Conservation (phyloP, 2,329 filamentous ascomycete species). For the Coniochaeta prunicola region DNA sequence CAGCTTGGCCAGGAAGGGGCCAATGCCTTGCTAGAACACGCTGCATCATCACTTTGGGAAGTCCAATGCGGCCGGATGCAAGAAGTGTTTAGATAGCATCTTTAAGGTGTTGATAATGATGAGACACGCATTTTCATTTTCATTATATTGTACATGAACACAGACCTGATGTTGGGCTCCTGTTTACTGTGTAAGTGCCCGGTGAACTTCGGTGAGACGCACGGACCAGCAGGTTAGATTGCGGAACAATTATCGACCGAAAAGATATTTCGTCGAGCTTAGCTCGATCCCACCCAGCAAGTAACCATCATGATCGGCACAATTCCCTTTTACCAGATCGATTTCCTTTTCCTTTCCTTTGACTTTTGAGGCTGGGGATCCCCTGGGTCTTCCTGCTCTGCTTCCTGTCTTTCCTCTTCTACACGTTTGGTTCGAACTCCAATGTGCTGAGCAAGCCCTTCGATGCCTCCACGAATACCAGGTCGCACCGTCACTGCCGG, state of each 20-base stretch:
- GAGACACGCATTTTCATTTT: too few species aligned
- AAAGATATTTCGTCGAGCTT: conserved; percentile 2
- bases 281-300: neutral
- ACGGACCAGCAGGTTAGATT: neutral
- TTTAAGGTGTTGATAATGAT: too few species aligned
- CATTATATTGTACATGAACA: too few species aligned
- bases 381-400: neutral
- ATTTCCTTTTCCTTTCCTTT: neutral
- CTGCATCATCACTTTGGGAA: neutral
- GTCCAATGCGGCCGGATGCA: too few species aligned
- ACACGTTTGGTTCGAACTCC: neutral
- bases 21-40: neutral
- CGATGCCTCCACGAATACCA: conserved; percentile 1
- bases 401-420: neutral
- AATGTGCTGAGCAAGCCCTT: neutral
- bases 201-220: neutral
- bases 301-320: neutral
- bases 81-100: too few species aligned
- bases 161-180: too few species aligned
- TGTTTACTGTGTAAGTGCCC: too few species aligned
- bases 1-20: neutral
- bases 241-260: neutral
- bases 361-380: neutral
- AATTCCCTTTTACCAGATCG: neutral
- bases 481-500: neutral